Evolutionary conservation across 2,329 filamentous ascomycete genomes (phyloP).

Genomic region (Thyridium curvatum): DNA sequence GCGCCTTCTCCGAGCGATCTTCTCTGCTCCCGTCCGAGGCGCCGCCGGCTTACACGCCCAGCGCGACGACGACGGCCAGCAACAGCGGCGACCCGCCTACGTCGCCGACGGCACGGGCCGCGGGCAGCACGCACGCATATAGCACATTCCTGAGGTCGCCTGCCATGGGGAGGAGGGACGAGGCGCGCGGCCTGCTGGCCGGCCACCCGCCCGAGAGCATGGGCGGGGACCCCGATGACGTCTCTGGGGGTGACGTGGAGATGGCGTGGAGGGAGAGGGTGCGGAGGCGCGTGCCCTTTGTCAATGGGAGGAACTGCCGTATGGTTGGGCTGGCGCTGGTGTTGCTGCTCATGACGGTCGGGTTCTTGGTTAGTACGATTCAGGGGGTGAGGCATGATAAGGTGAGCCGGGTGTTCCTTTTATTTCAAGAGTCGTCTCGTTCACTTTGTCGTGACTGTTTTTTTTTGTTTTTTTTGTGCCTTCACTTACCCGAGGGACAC

Average conservation of each 20-base stretch:
- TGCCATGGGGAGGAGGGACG: slow-evolving; percentile 40
- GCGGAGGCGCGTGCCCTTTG: slow-evolving; percentile 16
- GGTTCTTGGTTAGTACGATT: slow-evolving; percentile 21
- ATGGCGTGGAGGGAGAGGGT: slow-evolving; percentile 17
- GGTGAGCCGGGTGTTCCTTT: too few species aligned
- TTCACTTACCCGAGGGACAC: background rate
- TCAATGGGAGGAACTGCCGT: slow-evolving; percentile 20
- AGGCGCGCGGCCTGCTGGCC: slow-evolving; percentile 35
- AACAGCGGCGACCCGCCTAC: slow-evolving; percentile 14
- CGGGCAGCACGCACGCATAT: slow-evolving; percentile 21
- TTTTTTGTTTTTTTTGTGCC: background rate
- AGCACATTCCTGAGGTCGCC: slow-evolving; percentile 31
- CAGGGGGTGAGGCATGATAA: slow-evolving; percentile 16
- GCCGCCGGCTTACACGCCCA: slow-evolving; percentile 45
- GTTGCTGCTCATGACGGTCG: slow-evolving; percentile 20
- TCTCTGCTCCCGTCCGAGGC: slow-evolving; percentile 26
- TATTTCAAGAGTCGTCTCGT: too few species aligned
- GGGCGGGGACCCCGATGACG: slow-evolving; percentile 23
- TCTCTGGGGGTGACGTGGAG: slow-evolving; percentile 12
- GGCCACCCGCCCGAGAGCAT: slow-evolving; percentile 41
- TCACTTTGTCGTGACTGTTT: slow-evolving; percentile 6
- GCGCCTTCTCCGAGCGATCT: too few species aligned
- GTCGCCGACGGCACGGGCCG: slow-evolving; percentile 23
- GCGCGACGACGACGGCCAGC: slow-evolving; percentile 16
- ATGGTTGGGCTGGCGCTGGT: slow-evolving; percentile 17